These are phyloP conservation scores for Lactifluus subvellereus DNA, from an alignment of 768 basidiomycete species.

Conservation along the genomic window DNA sequence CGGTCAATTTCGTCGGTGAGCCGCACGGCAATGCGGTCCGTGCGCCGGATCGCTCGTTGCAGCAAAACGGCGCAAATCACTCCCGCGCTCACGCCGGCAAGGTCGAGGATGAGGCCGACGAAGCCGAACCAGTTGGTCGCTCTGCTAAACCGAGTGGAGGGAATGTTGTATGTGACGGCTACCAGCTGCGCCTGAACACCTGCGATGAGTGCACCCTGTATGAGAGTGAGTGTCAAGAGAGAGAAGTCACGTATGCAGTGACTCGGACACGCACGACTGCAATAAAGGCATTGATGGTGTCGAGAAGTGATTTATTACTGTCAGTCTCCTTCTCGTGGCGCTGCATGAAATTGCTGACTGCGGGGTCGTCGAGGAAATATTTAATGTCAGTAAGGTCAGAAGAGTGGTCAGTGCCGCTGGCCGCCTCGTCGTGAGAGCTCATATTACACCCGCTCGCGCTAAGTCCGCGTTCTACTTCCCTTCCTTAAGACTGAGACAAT, in stretches of 20 bases:
- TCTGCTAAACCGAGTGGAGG: background rate
- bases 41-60: background rate
- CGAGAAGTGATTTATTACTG: background rate
- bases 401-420: background rate
- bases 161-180: background rate
- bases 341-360: background rate
- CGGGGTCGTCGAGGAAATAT: background rate
- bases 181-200: background rate
- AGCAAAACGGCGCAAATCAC: background rate
- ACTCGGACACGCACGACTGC: background rate
- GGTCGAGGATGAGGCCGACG: background rate
- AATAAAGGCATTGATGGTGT: background rate
- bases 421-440: background rate
- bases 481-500: too few species aligned
- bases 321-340: background rate
- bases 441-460: background rate
- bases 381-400: background rate
- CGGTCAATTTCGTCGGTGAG: background rate
- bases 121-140: background rate
- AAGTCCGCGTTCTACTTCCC: too few species aligned
- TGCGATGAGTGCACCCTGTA: background rate
- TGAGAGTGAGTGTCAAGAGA: background rate
- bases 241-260: background rate
- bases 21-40: background rate
- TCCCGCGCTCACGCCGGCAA: background rate